Evolutionary conservation across 495 filamentous ascomycete species (phyloP), one percentile per base, ranked within the genome.

Genomic region (Pseudoneurospora amorphoporcata): DNA sequence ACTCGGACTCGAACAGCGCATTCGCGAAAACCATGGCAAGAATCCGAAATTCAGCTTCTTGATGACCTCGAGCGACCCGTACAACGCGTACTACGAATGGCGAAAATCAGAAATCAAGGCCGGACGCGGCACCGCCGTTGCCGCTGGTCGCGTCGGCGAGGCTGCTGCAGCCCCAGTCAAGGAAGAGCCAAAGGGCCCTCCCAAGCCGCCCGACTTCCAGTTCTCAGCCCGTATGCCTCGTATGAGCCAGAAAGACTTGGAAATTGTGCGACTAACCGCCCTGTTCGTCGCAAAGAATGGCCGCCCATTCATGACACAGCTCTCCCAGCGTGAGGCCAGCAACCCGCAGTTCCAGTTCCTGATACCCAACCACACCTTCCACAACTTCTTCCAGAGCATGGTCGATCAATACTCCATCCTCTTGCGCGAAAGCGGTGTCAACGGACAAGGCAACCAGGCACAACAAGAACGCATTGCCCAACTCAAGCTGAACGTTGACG

Each of bases 271-370:
- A 75, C 84, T 97, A 76, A 97, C 95, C 38, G 96, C 95, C 37
- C 82, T 96, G 43, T 97, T 92, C 82, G 92, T 94, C 73, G 95
- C 96, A 58, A 93, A 92, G 80, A 92, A 95, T 80, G 96, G 95
- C 6, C 90, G 94, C 73, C 89, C 89, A 29, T 99, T 93, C 81
- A 91, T 97, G 89, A 98, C 94, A 5, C 87, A 90, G 39, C 84
- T 99, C 70, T 91, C 90, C 8, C 94, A 97, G 79, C 88, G 92
- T 71, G 95, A 99, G 84, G 86, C 93, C 16, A 85, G 92, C 73
- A 98, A 99, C 81, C 95, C 88, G 78, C 96, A 99, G 80, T 99
- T 98, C 80, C 94, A 98, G 82, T 99, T 99, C 79, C 85, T 99
- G 35, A 90, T 95, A 70, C 95, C 95, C 58, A 94, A 97, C 76